Conservation (phyloP, 1,284 basidiomycete species). For the Clitocybe nebularis region DNA sequence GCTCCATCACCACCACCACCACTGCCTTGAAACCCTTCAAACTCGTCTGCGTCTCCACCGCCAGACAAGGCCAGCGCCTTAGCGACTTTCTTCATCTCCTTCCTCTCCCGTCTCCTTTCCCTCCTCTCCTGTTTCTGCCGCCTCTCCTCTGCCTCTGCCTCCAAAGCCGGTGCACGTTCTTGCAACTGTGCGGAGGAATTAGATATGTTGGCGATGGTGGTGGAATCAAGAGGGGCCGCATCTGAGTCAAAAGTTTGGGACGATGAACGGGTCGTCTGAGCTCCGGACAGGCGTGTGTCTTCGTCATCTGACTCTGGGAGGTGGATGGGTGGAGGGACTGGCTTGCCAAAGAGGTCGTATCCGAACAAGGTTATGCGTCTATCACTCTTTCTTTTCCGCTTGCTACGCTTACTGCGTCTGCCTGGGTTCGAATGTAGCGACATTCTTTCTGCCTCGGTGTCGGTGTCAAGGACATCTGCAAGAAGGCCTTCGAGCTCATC, state of each 20-base stretch:
- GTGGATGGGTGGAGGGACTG: conserved; percentile 42
- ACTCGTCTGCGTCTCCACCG: conserved; percentile 33
- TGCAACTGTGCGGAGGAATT: conserved; percentile 32
- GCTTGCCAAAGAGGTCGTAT: conserved; percentile 57
- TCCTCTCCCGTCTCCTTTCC: conserved; percentile 39
- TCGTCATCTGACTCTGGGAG: conserved; percentile 52
- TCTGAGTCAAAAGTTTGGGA: conserved; percentile 60
- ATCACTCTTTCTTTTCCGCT: conserved; percentile 23
- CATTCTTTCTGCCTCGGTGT: conserved; percentile 54
- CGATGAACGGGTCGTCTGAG: conserved; percentile 32
- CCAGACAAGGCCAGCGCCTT: conserved; percentile 33
- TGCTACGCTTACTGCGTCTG: conserved; percentile 27
- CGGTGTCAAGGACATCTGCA: conserved; percentile 29
- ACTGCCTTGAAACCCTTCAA: conserved; percentile 60
- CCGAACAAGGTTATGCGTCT: conserved; percentile 56
- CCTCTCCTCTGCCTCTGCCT: conserved; percentile 35
- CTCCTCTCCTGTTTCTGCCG: conserved; percentile 45
- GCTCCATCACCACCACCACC: conserved; percentile 19
- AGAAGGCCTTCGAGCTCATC: conserved; percentile 63
- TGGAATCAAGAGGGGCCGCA: conserved; percentile 55
- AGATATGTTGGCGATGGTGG: conserved; percentile 45
- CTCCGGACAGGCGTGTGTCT: conserved; percentile 12
- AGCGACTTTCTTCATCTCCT: conserved; percentile 42
- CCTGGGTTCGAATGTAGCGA: conserved; percentile 66
- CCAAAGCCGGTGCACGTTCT: conserved; percentile 26